Evolutionary conservation across 441 rosid species (phyloP).

Genomic region (Populus hybrid): DNA sequence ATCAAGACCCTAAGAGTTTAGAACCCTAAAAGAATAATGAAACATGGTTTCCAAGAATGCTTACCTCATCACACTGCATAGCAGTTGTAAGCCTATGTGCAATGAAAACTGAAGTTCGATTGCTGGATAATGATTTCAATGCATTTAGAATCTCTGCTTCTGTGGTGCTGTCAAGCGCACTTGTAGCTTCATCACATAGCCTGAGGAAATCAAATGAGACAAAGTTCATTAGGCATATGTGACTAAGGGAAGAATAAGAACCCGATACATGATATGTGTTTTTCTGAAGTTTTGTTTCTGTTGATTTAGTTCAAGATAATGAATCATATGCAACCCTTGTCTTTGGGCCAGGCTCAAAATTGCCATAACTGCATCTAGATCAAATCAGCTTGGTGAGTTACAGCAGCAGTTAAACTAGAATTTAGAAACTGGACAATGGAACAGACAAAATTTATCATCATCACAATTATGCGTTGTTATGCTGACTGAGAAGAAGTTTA

Average conservation of each 20-base stretch:
- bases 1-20: neutral
- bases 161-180: conserved; percentile 99
- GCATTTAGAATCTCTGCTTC: conserved; percentile 95
- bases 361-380: neutral
- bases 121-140: conserved; percentile 70
- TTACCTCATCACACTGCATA: conserved; percentile 97
- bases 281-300: neutral
- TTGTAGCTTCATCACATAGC: conserved; percentile 98
- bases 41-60: conserved; percentile 1
- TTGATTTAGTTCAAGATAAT: neutral
- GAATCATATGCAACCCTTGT: neutral
- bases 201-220: conserved; percentile 37
- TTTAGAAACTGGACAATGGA: neutral
- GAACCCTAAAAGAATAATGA: neutral
- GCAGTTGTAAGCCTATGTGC: conserved; percentile 99
- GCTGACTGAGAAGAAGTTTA: neutral
- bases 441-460: neutral
- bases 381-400: neutral
- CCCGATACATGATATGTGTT: neutral
- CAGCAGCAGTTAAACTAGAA: neutral
- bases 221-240: conserved; percentile 7
- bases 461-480: too few relatives aligned
- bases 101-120: conserved; percentile 86
- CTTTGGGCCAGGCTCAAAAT: neutral
- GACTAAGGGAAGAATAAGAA: neutral